Evolutionary conservation across 2,329 filamentous ascomycete genomes (phyloP).

Genomic region (Neoarthrinium moseri): DNA sequence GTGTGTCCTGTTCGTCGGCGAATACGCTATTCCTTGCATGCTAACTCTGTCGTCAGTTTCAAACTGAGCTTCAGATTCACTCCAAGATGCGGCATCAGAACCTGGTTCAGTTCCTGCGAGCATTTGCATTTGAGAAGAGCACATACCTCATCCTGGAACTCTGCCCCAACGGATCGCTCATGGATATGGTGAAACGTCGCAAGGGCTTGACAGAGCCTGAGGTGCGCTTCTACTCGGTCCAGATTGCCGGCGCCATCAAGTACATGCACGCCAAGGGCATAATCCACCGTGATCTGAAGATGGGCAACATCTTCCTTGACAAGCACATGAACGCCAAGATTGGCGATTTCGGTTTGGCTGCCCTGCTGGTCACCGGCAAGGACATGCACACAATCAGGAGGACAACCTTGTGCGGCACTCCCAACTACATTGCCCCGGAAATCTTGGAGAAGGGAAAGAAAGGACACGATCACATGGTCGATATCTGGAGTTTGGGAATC

Average conservation of each 20-base stretch:
- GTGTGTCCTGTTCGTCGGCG: slow-evolving; percentile 37
- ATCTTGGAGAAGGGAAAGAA: slow-evolving; percentile 92
- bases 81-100: slow-evolving; percentile 96
- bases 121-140: slow-evolving; percentile 84
- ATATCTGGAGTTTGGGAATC: slow-evolving; percentile 97
- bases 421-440: slow-evolving; percentile 97
- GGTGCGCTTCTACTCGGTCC: slow-evolving; percentile 88
- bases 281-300: slow-evolving; percentile 95
- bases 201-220: slow-evolving; percentile 91
- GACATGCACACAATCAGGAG: slow-evolving; percentile 82
- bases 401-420: slow-evolving; percentile 93
- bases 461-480: slow-evolving; percentile 95
- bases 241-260: slow-evolving; percentile 95
- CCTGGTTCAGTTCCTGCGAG: slow-evolving; percentile 92
- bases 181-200: slow-evolving; percentile 95
- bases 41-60: slow-evolving; percentile 45
- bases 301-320: slow-evolving; percentile 96
- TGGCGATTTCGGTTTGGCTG: slow-evolving; percentile 93
- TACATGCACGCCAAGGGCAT: slow-evolving; percentile 96
- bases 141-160: slow-evolving; percentile 95
- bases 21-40: slow-evolving; percentile 4
- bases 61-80: slow-evolving; percentile 92
- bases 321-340: slow-evolving; percentile 96
- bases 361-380: slow-evolving; percentile 84
- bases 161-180: slow-evolving; percentile 92